Evolutionary conservation across 208 protist genomes (phyloP).

Genomic region (Eutreptiella sp.): DNA sequence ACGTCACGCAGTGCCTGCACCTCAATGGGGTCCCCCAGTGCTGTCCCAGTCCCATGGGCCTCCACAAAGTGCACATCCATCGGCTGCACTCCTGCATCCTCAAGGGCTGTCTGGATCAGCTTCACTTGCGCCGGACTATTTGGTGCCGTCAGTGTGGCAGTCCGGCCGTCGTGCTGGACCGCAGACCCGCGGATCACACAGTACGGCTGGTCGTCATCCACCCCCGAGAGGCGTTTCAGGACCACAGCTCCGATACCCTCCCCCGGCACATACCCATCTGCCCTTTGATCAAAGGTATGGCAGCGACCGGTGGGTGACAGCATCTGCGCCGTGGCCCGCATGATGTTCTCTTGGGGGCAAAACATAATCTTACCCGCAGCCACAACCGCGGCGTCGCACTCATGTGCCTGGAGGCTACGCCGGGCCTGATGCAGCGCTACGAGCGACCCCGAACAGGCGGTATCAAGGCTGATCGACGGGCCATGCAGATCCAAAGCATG

Average conservation of each 20-base stretch:
- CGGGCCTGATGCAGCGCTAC: slow-evolving; percentile 48
- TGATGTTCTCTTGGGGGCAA: slow-evolving; percentile 3
- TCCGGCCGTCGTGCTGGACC: slow-evolving; percentile 46
- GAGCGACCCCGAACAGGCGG: slow-evolving; percentile 58
- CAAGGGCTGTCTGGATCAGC: slow-evolving; percentile 19
- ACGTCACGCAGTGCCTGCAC: not conserved
- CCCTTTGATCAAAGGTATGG: slow-evolving; percentile 49
- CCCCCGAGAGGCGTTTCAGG: slow-evolving; percentile 30
- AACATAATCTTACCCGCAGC: too few species aligned
- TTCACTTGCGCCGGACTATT: slow-evolving; percentile 24
- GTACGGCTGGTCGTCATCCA: not conserved
- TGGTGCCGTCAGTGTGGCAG: slow-evolving; percentile 15
- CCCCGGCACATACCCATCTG: slow-evolving; percentile 54
- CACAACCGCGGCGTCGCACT: too few species aligned
- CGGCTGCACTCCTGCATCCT: slow-evolving; percentile 18
- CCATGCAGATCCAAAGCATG: slow-evolving; percentile 47
- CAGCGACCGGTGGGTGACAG: slow-evolving; percentile 49
- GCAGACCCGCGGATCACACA: slow-evolving; percentile 29
- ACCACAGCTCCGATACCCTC: slow-evolving; percentile 53
- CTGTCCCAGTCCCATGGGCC: slow-evolving; percentile 41
- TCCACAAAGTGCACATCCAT: slow-evolving; percentile 35
- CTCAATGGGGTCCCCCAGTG: slow-evolving; percentile 42
- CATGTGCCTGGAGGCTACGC: slow-evolving; percentile 34
- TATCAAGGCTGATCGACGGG: slow-evolving; percentile 49
- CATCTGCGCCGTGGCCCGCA: slow-evolving; percentile 26